Percentiles rank a stretch among this genome's conserved stretches.
phyloP scores from a whole-genome alignment of 306 rosid species.

The Medicago ruthenica region DNA sequence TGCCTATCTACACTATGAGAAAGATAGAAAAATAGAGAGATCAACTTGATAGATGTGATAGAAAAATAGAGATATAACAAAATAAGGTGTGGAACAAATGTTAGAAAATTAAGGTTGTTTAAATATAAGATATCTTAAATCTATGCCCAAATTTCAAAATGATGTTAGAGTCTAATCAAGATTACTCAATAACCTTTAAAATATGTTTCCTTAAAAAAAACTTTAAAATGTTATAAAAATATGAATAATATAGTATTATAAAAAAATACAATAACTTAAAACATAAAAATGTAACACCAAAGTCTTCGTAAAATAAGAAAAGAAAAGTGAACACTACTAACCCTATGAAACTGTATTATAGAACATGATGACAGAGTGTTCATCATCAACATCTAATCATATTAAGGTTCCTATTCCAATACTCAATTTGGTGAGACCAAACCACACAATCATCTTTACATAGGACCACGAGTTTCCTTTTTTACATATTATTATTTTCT shows the following conservation, averaged over 20 bases:
- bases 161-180: too few relatives aligned
- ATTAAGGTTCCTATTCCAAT: conserved; percentile 21
- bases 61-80: too few relatives aligned
- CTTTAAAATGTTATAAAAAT: too few relatives aligned
- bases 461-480: conserved; percentile 43
- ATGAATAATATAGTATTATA: neutral
- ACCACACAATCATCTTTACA: conserved; percentile 34
- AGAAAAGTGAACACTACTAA: neutral
- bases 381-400: neutral
- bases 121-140: too few relatives aligned
- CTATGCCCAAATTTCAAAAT: too few relatives aligned
- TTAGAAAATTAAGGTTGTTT: too few relatives aligned
- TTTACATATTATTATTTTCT: neutral
- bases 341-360: conserved; percentile 10
- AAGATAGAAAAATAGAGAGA: too few relatives aligned
- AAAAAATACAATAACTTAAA: neutral
- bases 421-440: conserved; percentile 30
- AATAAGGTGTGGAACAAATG: too few relatives aligned
- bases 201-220: too few relatives aligned
- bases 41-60: too few relatives aligned
- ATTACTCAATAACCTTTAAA: too few relatives aligned
- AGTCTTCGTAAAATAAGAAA: neutral
- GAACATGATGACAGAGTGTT: conserved; percentile 27
- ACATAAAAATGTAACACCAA: neutral
- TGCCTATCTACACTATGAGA: too few relatives aligned